Evolutionary conservation across 768 basidiomycete species (phyloP), one percentile per base, ranked within the genome.

Genomic region (Floccularia luteovirens): DNA sequence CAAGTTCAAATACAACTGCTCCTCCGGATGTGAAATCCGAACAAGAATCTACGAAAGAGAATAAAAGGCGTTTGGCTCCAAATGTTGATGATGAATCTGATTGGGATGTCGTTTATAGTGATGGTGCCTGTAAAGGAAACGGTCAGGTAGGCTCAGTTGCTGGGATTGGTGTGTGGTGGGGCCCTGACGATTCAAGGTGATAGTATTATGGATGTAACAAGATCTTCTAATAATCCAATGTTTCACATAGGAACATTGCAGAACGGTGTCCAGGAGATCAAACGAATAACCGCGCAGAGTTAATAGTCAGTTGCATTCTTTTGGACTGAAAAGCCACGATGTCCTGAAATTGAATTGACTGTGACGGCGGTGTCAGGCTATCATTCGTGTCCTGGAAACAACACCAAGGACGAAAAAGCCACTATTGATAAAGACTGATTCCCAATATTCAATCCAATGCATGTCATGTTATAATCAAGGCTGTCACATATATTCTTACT

Each of bases 121-220:
- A 97, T 57, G 93, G 93, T 8, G 84, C 90, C 4, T 91, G 90
- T 47, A 77, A 75, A 51, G 77, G 81, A 2, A 97, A 97, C 53
- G 93, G 93, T 0, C 61, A 78, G 52, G 22, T 21, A 2, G 76
- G 72, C 1, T 72, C 85, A 0, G 47, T 74, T 30, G 93, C 90
- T 1, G 93, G 93, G 1, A 61, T 91, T 31, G 93, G 93, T 0
- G 88, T 97, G 0, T 97, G 81, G 78, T 97, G 88, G 87, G 88
- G 82, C 0, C 59, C 54, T 7, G 54, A 69, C 43, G 84, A 90
- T 58, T 57, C 74, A 23, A 66, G 85, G 85, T 78, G 33, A 36
- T 60, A 46, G 43, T 31, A 16, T 30, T 22, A 7, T 34, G 12
- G n/a, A 16, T 5, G 10, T 24, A 17, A 10, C 11, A 23, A n/a